Percentiles rank a stretch among this genome's conserved stretches.
Evolutionary conservation across 2,329 filamentous ascomycete species (phyloP).

Genomic region (Laburnicola sp.): DNA sequence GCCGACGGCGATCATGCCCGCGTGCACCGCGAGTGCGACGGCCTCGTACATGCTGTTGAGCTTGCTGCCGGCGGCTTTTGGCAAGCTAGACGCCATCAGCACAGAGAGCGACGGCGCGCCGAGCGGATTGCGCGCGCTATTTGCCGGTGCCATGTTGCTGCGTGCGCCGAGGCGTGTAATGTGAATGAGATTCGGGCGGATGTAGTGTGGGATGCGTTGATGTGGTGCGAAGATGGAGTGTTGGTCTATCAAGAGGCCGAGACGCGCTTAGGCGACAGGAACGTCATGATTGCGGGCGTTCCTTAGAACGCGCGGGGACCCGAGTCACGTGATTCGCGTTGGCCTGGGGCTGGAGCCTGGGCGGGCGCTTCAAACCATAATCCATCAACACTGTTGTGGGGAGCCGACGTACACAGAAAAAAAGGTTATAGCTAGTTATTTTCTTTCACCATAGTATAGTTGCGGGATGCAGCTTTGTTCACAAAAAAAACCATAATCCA

Average conservation of each 20-base stretch:
- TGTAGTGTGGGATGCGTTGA: conserved; percentile 3
- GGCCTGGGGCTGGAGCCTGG: too few species aligned
- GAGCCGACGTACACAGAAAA: too few species aligned
- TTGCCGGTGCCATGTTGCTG: conserved; percentile 31
- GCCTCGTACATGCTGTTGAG: conserved; percentile 77
- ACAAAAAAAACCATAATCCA: too few species aligned
- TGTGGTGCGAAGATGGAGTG: neutral
- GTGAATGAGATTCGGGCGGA: conserved; percentile 6
- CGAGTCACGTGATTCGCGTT: neutral
- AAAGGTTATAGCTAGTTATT: too few species aligned
- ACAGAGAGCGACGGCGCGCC: conserved; percentile 48
- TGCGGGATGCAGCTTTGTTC: too few species aligned
- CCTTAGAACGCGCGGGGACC: neutral
- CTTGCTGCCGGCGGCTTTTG: conserved; percentile 43
- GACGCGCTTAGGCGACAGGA: conserved; percentile 12
- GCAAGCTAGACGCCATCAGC: conserved; percentile 51
- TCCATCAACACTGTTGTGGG: too few species aligned
- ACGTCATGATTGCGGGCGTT: neutral
- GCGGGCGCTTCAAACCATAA: too few species aligned
- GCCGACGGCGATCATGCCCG: conserved; percentile 76
- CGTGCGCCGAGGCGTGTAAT: neutral
- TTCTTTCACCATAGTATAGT: too few species aligned
- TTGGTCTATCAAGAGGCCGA: neutral
- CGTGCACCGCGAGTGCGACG: conserved; percentile 80
- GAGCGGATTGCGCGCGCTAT: conserved; percentile 48